Conservation (phyloP, 78 protist species). For the Capsaspora owczarzaki region DNA sequence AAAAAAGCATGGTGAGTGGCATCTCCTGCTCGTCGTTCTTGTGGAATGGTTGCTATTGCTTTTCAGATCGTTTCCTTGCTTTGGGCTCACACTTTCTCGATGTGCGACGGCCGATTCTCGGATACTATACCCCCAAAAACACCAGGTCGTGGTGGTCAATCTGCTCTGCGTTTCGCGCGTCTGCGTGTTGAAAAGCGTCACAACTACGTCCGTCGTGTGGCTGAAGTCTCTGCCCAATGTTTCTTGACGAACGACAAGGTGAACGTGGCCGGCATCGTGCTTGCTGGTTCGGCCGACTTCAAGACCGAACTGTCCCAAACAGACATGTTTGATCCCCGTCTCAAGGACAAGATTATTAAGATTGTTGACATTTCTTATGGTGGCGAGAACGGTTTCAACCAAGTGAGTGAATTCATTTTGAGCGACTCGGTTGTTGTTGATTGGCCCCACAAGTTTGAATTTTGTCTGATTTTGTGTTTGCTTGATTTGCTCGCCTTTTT, state of each 20-base stretch:
- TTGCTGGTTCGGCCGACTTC: conserved; percentile 99
- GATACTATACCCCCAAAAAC: too few relatives aligned
- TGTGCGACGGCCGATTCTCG: too few relatives aligned
- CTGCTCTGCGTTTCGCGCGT: conserved; percentile 98
- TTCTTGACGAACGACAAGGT: conserved; percentile 91
- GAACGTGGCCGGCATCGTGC: conserved; percentile 91
- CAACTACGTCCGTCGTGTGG: conserved; percentile 94
- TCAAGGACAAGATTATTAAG: conserved; percentile 74
- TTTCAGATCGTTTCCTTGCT: too few relatives aligned
- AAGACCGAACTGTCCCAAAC: conserved; percentile 81
- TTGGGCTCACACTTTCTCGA: too few relatives aligned
- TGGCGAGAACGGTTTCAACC: conserved; percentile 98
- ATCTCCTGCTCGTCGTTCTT: too few relatives aligned
- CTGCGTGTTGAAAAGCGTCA: conserved; percentile 96
- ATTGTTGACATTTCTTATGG: conserved; percentile 89
- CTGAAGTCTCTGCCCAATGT: conserved; percentile 85
- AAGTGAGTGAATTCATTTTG: conserved; percentile 20
- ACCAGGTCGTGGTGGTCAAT: conserved; percentile 91
- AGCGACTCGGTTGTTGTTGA: neutral
- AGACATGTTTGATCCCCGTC: conserved; percentile 93
- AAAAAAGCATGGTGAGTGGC: conserved; percentile 95
- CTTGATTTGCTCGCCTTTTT: too few relatives aligned
- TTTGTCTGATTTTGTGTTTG: neutral
- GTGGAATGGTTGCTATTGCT: too few relatives aligned
- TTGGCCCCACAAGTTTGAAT: neutral